Conservation (phyloP, 129 eudicot genomes). For the Lactuca sativa region DNA sequence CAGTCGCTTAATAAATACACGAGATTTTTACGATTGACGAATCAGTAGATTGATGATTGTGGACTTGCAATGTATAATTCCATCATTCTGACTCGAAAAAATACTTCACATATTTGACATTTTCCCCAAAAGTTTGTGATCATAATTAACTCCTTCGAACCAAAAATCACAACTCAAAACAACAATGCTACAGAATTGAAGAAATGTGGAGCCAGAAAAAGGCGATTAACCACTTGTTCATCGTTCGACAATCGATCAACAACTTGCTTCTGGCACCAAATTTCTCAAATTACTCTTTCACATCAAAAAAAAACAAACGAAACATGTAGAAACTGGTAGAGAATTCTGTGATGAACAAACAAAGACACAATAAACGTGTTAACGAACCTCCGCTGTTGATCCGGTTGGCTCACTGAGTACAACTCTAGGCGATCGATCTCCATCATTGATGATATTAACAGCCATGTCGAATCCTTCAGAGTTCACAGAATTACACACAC, state of each 20-base stretch:
- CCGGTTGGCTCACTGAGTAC: slow-evolving; percentile 66
- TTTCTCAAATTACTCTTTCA: neutral
- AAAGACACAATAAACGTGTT: too few species aligned
- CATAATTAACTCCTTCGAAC: neutral
- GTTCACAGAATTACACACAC: slow-evolving; percentile 3
- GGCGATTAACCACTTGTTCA: too few species aligned
- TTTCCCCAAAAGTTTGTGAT: slow-evolving; percentile 8
- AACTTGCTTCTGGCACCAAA: neutral
- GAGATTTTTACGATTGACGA: neutral
- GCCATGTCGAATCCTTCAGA: slow-evolving; percentile 23
- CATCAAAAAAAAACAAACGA: neutral
- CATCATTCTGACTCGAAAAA: slow-evolving; percentile 2
- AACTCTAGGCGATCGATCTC: slow-evolving; percentile 47
- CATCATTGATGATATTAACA: slow-evolving; percentile 43
- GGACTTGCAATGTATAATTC: neutral
- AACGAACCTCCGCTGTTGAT: slow-evolving; percentile 69
- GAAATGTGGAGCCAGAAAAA: neutral
- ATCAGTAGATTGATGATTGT: neutral
- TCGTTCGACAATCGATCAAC: too few species aligned
- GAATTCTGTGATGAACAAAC: neutral
- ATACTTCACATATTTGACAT: neutral
- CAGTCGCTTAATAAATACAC: neutral
- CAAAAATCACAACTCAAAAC: slow-evolving; percentile 9
- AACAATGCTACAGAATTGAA: neutral
- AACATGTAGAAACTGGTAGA: neutral